Evolutionary conservation across 805 yeast genomes (phyloP), one percentile per base, ranked within the genome.

Genomic region (Saccharomycopsis synnaedendra): DNA sequence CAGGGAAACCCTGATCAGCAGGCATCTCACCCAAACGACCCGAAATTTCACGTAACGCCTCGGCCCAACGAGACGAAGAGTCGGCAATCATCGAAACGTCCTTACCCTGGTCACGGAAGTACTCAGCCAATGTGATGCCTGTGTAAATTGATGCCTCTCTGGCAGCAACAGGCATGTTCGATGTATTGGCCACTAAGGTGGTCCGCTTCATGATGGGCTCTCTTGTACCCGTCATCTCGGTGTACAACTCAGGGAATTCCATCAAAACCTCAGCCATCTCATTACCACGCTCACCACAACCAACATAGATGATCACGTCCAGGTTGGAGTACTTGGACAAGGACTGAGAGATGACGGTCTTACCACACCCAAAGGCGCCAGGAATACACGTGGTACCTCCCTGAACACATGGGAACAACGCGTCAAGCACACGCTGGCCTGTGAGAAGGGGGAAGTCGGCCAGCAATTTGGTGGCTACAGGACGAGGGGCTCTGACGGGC

Each of bases 11-110:
- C 75, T 94, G 98, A 71, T 93, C 99, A 54, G 99, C 99, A 65
- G 99, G 99, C 99, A 93, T 93, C 76, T 93, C 99, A 71, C 98
- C 99, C 67, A 93, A 76, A 78, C 99, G 95, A 78, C 99, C 99
- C 46, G 97, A 89, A 66, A 93, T 84, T 78, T 93, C 99, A 82
- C 99, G 89, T 65, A 93, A 77, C 54, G 99, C 99, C 75, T 93
- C 99, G 41, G 99, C 99, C 99, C 99, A 93, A 76, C 99, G 89
- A 33, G 97, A 89, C 34, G 97, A 90, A 4, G 98, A 93, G 68
- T 93, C 99, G 52, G 99, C 99, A 83, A 93, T 93, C 97, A 93
- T 93, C 34, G 97, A 80, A 55, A 93, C 98, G 64, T 93, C 75
- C 75, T 93, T 93, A 73, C 99, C 99, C 74, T 93, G 98, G 74